Base-by-base conservation (phyloP, 2,329 filamentous ascomycete species). In the Exophiala oligosperma region DNA sequence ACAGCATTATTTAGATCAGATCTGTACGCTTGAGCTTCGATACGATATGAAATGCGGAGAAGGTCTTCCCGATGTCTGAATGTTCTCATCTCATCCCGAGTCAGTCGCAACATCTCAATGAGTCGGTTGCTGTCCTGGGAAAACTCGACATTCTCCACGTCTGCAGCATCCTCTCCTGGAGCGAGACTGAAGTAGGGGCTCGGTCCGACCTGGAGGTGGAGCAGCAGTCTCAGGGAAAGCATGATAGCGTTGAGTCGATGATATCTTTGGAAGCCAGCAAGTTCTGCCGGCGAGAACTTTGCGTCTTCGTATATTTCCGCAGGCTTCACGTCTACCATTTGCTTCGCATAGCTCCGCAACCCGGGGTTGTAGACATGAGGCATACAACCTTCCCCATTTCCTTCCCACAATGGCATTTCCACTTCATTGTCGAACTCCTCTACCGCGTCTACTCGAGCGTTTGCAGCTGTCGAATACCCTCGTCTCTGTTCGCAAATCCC, bases 241-340 rank as follows among this genome's bases (percentile, higher is more conserved):
- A 55, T 58, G 52, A 57, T 59, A 5, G 62, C 62, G n/a, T 63
- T 56, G 17, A 64, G 57, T 17, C 60, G 51, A 48, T 64, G 60
- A 40, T 60, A 62, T 4, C 57, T 47, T 8, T 53, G 44, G 23
- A 54, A 57, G 23, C 53, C 57, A n/a, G 58, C 52, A 26, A 64
- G 49, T 17, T 59, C 54, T 23, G 61, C 43, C 17, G 53, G 53
- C 1, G 54, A 57, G 26, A 60, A 59, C 47, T 44, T 55, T 26
- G 35, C 43, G 11, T 54, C 46, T 40, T 47, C 50, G 35, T 48
- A 48, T 29, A 48, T 11, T 48, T 29, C 28, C 6, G 23, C 46
- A 29, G 46, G 46, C 28, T 48, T 26, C 46, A 48, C 14, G 26
- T 48, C 46, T 29, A 14, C 24, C n/a, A 48, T 29, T 12, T 17